Conservation (phyloP, 164 flowering plant species). For the Macadamia integrifolia region DNA sequence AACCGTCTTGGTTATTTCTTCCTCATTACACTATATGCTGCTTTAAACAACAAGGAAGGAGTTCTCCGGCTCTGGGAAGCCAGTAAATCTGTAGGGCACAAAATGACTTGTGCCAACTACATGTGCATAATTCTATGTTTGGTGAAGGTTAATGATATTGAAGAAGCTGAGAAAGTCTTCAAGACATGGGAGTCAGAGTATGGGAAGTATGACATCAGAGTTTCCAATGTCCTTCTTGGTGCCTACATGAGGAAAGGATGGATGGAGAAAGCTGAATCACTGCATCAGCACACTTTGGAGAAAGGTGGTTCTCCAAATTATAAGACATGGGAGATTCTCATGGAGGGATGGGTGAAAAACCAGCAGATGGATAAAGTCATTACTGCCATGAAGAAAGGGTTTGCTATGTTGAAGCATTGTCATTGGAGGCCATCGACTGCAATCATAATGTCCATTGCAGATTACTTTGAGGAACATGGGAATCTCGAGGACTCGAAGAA, state of each 20-base stretch:
- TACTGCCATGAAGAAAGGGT: slow-evolving; percentile 36
- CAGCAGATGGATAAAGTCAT: slow-evolving; percentile 46
- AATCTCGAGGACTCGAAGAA: slow-evolving; percentile 29
- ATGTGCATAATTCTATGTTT: slow-evolving; percentile 34
- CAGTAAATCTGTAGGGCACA: slow-evolving; percentile 34
- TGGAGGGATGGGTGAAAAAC: slow-evolving; percentile 52
- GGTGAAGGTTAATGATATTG: slow-evolving; percentile 51
- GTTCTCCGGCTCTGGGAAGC: slow-evolving; percentile 56
- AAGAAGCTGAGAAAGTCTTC: slow-evolving; percentile 31
- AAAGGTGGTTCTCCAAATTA: slow-evolving; percentile 57
- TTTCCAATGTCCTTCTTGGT: slow-evolving; percentile 56
- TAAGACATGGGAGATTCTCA: slow-evolving; percentile 71
- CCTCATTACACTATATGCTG: slow-evolving; percentile 38
- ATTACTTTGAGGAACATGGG: slow-evolving; percentile 34
- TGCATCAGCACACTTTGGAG: slow-evolving; percentile 29
- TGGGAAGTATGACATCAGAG: slow-evolving; percentile 42
- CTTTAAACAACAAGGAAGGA: slow-evolving; percentile 33
- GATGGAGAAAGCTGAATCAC: no score
- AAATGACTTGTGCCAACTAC: slow-evolving; percentile 37
- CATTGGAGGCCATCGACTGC: slow-evolving; percentile 39
- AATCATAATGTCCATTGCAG: slow-evolving; percentile 29
- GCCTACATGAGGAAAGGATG: slow-evolving; percentile 44
- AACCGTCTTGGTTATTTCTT: slow-evolving; percentile 46
- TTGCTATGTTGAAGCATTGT: slow-evolving; percentile 32
- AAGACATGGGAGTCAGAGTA: no score